Base-by-base conservation (phyloP, 257 asterid genomes). In the Solanum rostratum region DNA sequence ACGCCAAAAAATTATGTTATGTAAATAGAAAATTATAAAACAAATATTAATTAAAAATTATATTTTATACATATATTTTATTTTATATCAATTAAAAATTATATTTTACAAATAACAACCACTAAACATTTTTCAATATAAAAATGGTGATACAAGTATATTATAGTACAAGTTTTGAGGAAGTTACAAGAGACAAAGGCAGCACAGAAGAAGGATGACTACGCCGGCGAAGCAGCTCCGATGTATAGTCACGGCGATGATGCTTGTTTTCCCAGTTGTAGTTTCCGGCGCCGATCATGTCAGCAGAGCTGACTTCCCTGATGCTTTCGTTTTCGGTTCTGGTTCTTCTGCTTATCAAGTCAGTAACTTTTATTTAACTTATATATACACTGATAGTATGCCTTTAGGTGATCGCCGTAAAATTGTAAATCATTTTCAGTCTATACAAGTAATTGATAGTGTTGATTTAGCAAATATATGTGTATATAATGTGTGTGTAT, bases 341-440 rank as follows among this genome's bases (percentile, higher is more conserved):
- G 85, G 89, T 16, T 54, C 55, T 79, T 86, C 87, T 8, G 85
- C 89, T 19, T 84, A 84, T 79, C 89, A 86, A 10, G 89, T 86
- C 19, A 24, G 80, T 19, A 10, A 14, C 19, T 18, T 39, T 8
- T 57, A 57, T 57, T 6, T 52, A 37, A n/a, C 46, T 70, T 54
- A 30, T 65, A 30, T 65, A 15, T 65, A 29, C 13, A 15, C 3
- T 30, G 6, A 27, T 0, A 30, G 33, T 30, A 30, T 39, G 46
- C 18, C 55, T 54, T 54, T 54, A 18, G 7, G 60, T 18, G 10
- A 63, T 41, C 2, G 33, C 2, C 14, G n/a, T 1, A 6, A 14
- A 65, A 2, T 5, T n/a, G n/a, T 27, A 63, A 14, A 63, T 27
- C 10, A 10, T 7, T 53, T 53, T 52, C n/a, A 1, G 22, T 6